phyloP scores from a whole-genome alignment of 2,329 filamentous ascomycete species.

The Geoglossum cookeanum region DNA sequence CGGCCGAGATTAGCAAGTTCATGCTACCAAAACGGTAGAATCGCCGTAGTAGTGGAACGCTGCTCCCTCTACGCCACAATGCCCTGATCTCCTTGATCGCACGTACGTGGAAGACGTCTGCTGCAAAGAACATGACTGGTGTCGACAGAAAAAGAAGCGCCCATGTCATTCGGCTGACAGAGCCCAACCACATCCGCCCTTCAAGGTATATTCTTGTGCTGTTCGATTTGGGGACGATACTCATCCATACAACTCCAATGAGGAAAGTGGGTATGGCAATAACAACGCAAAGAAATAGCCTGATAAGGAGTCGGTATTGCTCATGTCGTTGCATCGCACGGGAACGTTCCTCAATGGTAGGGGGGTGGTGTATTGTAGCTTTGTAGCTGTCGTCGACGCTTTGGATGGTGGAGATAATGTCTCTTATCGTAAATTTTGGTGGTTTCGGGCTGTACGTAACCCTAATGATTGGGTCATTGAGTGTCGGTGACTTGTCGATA shows the following conservation, averaged over 20 bases:
- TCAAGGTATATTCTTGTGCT: constrained; percentile 45
- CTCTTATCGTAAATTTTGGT: constrained; percentile 54
- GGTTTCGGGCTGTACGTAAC: constrained; percentile 50
- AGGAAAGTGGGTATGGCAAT: constrained; percentile 68
- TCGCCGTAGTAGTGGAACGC: constrained; percentile 49
- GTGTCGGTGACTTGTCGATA: constrained; percentile 35
- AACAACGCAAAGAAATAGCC: constrained; percentile 49
- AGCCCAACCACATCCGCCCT: constrained; percentile 47
- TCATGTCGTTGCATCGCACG: constrained; percentile 52
- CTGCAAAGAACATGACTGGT: constrained; percentile 70
- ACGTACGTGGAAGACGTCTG: constrained; percentile 65
- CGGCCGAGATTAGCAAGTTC: constrained; percentile 83
- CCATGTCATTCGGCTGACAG: constrained; percentile 57
- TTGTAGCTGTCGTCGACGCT: constrained; percentile 45
- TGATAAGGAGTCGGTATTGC: constrained; percentile 44
- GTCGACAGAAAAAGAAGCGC: constrained; percentile 66
- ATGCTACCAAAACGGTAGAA: constrained; percentile 94
- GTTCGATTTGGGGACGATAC: constrained; percentile 44
- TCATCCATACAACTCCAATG: constrained; percentile 85
- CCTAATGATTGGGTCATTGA: constrained; percentile 46
- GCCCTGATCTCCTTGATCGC: constrained; percentile 60
- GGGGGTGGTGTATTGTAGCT: constrained; percentile 57
- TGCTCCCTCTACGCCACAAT: constrained; percentile 60
- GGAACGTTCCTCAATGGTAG: constrained; percentile 67
- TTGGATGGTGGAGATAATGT: constrained; percentile 49